Percentiles rank a stretch among this genome's conserved stretches.
Conservation (phyloP, 208 protist species). For the Trypanosoma brucei region DNA sequence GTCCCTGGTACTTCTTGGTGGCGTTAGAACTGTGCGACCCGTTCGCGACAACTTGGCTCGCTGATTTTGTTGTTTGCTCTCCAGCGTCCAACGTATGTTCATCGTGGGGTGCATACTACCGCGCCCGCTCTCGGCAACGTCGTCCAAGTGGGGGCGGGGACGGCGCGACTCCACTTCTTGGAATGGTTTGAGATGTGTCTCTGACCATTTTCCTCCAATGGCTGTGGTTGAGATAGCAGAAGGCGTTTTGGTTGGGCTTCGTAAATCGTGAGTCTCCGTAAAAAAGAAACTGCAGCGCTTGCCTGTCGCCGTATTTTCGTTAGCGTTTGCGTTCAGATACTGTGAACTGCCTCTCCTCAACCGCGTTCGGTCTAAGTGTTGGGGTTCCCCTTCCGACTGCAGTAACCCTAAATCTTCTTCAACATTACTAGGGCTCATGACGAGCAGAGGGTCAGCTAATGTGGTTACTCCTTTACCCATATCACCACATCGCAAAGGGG, state of each 20-base stretch:
- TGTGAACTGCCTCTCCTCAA: neutral
- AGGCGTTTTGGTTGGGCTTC: too few relatives aligned
- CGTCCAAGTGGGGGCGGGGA: neutral
- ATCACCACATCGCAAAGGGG: neutral
- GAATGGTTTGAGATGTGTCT: neutral
- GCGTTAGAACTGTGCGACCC: neutral
- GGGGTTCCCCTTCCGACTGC: neutral
- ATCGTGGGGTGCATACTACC: neutral
- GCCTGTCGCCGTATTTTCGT: neutral
- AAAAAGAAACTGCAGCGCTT: conserved; percentile 1
- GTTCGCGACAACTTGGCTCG: conserved; percentile 15
- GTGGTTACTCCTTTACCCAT: neutral
- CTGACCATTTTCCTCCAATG: too few relatives aligned
- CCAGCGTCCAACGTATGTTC: conserved; percentile 7
- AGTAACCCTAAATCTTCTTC: neutral
- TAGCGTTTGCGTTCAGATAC: neutral
- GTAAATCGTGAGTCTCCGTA: neutral
- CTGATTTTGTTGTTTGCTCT: conserved; percentile 11
- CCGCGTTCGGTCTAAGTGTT: neutral
- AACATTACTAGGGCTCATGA: neutral
- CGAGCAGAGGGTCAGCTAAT: neutral
- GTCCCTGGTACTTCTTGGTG: neutral
- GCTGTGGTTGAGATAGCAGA: too few relatives aligned
- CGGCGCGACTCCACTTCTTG: neutral
- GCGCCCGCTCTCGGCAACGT: neutral